These are phyloP conservation scores for Tuber aestivum DNA, from an alignment of 495 filamentous ascomycete species.

Conservation along the genomic window DNA sequence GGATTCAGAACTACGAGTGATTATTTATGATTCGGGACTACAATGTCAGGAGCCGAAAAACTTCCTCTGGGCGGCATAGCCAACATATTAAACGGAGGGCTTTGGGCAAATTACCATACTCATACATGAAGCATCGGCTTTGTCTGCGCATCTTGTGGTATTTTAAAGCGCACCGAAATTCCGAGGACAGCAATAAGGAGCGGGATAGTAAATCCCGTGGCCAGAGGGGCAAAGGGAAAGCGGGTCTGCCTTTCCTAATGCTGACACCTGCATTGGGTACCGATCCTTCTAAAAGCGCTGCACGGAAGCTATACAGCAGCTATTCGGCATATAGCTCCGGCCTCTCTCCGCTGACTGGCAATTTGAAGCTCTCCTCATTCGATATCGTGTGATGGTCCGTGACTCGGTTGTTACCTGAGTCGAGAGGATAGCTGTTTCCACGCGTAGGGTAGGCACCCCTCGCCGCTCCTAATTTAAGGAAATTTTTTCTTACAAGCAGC, in stretches of 20 bases:
- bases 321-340: neutral
- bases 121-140: neutral
- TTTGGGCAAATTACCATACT: neutral
- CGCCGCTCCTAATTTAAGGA: neutral
- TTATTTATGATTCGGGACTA: neutral
- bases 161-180: neutral
- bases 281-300: neutral
- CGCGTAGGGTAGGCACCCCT: neutral
- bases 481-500: neutral
- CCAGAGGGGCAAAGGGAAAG: neutral
- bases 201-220: neutral
- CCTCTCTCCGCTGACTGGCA: neutral
- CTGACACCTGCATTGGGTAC: neutral
- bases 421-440: neutral
- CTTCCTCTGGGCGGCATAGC: neutral
- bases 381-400: neutral
- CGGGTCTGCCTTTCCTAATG: neutral
- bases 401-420: neutral
- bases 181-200: neutral
- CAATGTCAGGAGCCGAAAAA: neutral
- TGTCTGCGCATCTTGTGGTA: neutral
- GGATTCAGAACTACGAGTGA: neutral
- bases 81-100: neutral
- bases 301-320: neutral
- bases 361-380: neutral